Conservation (phyloP, 192 early-diverging fungal genomes). For the Coemansia asiatica region DNA sequence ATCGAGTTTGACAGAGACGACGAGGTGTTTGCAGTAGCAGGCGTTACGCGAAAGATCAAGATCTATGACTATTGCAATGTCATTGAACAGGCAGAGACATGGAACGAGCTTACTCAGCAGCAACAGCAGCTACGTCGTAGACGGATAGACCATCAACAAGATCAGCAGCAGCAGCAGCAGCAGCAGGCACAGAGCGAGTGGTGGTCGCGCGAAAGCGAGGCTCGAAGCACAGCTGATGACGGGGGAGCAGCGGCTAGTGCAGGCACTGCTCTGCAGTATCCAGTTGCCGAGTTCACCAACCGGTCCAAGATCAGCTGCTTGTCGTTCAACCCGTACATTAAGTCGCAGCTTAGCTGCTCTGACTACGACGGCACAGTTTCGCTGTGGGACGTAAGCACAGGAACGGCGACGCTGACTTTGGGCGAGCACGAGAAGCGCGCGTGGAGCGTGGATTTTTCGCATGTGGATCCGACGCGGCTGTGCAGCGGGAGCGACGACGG, state of each 20-base stretch:
- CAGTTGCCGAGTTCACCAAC: conserved; percentile 74
- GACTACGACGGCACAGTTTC: conserved; percentile 92
- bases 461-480: conserved; percentile 72
- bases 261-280: conserved; percentile 66
- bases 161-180: conserved; percentile 20
- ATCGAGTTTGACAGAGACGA: conserved; percentile 95
- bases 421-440: conserved; percentile 91
- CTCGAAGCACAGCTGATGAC: conserved; percentile 8
- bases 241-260: conserved; percentile 6
- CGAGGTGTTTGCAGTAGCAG: conserved; percentile 91
- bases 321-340: conserved; percentile 86
- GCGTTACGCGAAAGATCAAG: conserved; percentile 90
- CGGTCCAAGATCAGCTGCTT: conserved; percentile 91
- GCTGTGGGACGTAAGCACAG: conserved; percentile 82
- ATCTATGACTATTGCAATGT: conserved; percentile 79
- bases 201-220: conserved; percentile 49
- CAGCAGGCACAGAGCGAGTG: conserved; percentile 35
- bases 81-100: conserved; percentile 48
- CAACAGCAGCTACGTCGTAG: conserved; percentile 10
- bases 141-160: conserved; percentile 6
- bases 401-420: conserved; percentile 62
- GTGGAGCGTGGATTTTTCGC: conserved; percentile 89
- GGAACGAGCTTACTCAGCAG: conserved; percentile 34
- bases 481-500: conserved; percentile 92
- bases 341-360: conserved; percentile 79